Evolutionary conservation across 2,329 filamentous ascomycete species (phyloP).

Genomic region (Pseudogymnoascus sp.): DNA sequence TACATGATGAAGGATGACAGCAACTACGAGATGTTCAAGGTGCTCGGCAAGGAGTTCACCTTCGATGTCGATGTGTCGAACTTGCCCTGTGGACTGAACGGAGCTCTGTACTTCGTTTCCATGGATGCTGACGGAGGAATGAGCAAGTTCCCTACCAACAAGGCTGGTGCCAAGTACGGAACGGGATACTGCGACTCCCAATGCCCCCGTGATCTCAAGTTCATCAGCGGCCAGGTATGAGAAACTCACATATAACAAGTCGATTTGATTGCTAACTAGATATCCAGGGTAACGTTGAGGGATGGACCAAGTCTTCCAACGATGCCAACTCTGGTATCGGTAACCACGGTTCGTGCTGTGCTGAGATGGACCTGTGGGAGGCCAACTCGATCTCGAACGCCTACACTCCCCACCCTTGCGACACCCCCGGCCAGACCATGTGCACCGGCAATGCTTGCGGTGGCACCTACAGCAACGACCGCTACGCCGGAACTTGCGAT

Average conservation of each 20-base stretch:
- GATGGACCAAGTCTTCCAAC: slow-evolving; percentile 41
- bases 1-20: slow-evolving; percentile 57
- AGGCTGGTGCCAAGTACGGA: slow-evolving; percentile 52
- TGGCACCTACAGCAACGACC: slow-evolving; percentile 32
- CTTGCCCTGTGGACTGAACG: slow-evolving; percentile 63
- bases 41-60: slow-evolving; percentile 62
- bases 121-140: slow-evolving; percentile 58
- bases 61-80: slow-evolving; percentile 66
- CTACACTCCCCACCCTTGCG: slow-evolving; percentile 52
- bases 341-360: slow-evolving; percentile 54
- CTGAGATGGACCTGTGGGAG: slow-evolving; percentile 64
- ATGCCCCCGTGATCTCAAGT: slow-evolving; percentile 46
- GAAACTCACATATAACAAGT: slow-evolving; percentile 17
- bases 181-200: slow-evolving; percentile 59
- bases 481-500: slow-evolving; percentile 51
- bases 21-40: slow-evolving; percentile 58
- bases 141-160: slow-evolving; percentile 42
- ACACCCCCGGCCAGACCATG: slow-evolving; percentile 35
- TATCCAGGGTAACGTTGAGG: slow-evolving; percentile 45
- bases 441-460: slow-evolving; percentile 37
- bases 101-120: slow-evolving; percentile 58
- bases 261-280: slow-evolving; percentile 19
- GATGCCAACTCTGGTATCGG: slow-evolving; percentile 47
- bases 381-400: slow-evolving; percentile 53
- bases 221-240: slow-evolving; percentile 43